Evolutionary conservation across 108 stramenopile species (phyloP).

Genomic region (Nitzschia sp.): DNA sequence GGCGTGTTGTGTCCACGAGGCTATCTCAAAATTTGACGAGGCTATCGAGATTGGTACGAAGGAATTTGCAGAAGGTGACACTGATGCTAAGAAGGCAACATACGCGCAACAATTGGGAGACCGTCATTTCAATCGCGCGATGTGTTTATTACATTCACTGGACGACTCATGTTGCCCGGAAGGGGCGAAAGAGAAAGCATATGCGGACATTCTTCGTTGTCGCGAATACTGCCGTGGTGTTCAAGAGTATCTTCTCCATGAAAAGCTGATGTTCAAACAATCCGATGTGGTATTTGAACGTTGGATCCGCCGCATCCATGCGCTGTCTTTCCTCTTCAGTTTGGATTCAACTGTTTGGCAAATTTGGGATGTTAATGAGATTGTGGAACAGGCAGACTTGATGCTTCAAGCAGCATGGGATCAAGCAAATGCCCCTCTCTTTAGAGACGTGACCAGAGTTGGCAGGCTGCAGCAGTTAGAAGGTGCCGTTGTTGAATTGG

Average conservation of each 20-base stretch:
- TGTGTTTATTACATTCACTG: slow-evolving; percentile 47
- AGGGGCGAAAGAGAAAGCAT: slow-evolving; percentile 34
- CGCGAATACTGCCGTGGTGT: slow-evolving; percentile 37
- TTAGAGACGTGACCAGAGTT: slow-evolving; percentile 35
- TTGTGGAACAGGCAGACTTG: slow-evolving; percentile 42
- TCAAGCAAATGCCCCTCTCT: slow-evolving; percentile 35
- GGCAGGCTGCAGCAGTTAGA: slow-evolving; percentile 64
- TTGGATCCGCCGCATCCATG: slow-evolving; percentile 45
- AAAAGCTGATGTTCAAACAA: slow-evolving; percentile 36
- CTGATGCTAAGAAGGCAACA: slow-evolving; percentile 26
- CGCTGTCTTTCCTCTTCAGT: slow-evolving; percentile 35
- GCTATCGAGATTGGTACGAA: slow-evolving; percentile 44
- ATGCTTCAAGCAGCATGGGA: slow-evolving; percentile 44
- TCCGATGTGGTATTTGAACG: slow-evolving; percentile 43
- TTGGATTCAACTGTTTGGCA: slow-evolving; percentile 38
- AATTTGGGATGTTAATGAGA: slow-evolving; percentile 46
- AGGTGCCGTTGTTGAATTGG: slow-evolving; percentile 36
- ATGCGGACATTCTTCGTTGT: slow-evolving; percentile 30
- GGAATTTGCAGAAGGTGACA: slow-evolving; percentile 38
- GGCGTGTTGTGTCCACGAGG: slow-evolving; percentile 8
- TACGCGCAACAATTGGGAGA: slow-evolving; percentile 61
- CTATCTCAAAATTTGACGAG: slow-evolving; percentile 34
- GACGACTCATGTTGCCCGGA: slow-evolving; percentile 29
- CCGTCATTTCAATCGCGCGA: slow-evolving; percentile 64
- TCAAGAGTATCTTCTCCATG: slow-evolving; percentile 42